Evolutionary conservation across 768 basidiomycete species (phyloP).

Genomic region (Termitomyces sp.): DNA sequence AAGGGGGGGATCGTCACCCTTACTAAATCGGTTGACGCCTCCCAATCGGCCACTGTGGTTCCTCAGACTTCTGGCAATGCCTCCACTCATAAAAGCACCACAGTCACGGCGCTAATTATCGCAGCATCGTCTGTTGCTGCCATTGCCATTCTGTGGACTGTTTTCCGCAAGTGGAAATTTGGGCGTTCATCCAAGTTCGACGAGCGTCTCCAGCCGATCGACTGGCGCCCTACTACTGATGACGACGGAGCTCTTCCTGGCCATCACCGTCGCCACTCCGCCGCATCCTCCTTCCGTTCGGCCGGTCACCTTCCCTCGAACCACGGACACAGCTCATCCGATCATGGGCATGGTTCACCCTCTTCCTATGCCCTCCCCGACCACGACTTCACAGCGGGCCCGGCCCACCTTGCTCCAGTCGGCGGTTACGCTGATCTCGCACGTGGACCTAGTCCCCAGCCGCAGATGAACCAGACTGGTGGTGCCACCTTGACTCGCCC

Average conservation of each 20-base stretch:
- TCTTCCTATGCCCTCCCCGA: slow-evolving; percentile 53
- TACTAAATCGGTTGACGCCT: slow-evolving; percentile 27
- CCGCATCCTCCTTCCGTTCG: slow-evolving; percentile 72
- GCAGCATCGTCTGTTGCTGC: slow-evolving; percentile 69
- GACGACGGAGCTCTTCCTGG: slow-evolving; percentile 48
- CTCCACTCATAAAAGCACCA: slow-evolving; percentile 34
- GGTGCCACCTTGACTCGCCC: slow-evolving; percentile 48
- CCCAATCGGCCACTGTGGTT: slow-evolving; percentile 28
- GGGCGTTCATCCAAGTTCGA: slow-evolving; percentile 78
- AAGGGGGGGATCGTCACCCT: slow-evolving; percentile 26
- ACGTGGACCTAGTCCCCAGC: slow-evolving; percentile 70
- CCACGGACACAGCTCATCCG: slow-evolving; percentile 26
- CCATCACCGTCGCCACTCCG: slow-evolving; percentile 54
- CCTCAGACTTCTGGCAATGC: slow-evolving; percentile 27
- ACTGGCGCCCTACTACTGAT: slow-evolving; percentile 73
- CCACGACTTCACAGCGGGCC: slow-evolving; percentile 75
- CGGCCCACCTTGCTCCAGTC: slow-evolving; percentile 56
- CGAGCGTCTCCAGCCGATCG: slow-evolving; percentile 82
- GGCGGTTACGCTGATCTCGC: slow-evolving; percentile 83
- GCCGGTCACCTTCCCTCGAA: slow-evolving; percentile 36
- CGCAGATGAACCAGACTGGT: slow-evolving; percentile 55
- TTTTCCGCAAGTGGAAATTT: slow-evolving; percentile 93
- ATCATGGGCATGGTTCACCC: slow-evolving; percentile 29
- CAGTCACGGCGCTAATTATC: slow-evolving; percentile 65
- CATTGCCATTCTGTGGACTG: slow-evolving; percentile 76